A percentile compares a stretch with the other conserved stretches of the same genome.
These are phyloP conservation scores for Hypomontagnella monticulosa DNA, from an alignment of 495 filamentous ascomycete species.

Conservation along the genomic window DNA sequence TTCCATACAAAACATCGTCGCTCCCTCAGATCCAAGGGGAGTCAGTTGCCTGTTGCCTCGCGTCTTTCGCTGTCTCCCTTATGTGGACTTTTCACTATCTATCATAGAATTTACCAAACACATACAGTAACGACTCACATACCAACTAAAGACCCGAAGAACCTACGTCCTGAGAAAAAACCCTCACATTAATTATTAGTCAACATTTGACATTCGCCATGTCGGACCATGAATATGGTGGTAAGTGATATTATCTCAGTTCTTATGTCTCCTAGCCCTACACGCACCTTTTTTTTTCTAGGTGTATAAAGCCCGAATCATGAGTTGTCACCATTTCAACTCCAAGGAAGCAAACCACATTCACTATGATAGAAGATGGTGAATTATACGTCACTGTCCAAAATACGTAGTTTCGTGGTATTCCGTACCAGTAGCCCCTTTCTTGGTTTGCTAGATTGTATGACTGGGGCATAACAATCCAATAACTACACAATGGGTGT, in stretches of 20 bases:
- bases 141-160: no score
- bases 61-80: constrained; percentile 8
- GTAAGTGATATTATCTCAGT: constrained; percentile 55
- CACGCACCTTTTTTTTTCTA: neutral
- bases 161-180: no score
- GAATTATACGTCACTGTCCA: no score
- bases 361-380: no score
- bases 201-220: constrained; percentile 59
- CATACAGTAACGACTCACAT: no score
- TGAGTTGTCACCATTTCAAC: no score
- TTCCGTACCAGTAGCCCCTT: no score
- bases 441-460: no score
- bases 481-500: no score
- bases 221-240: constrained; percentile 90
- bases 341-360: no score
- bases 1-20: constrained; percentile 31
- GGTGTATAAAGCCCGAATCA: neutral
- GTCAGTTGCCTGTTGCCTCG: neutral
- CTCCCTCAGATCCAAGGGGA: constrained; percentile 20
- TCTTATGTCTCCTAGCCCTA: constrained; percentile 33
- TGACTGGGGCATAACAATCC: no score
- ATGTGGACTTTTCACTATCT: neutral
- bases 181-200: constrained; percentile 28
- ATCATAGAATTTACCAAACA: neutral
- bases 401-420: no score